Conservation (phyloP, 257 asterid species). For the Coffea canephora region DNA sequence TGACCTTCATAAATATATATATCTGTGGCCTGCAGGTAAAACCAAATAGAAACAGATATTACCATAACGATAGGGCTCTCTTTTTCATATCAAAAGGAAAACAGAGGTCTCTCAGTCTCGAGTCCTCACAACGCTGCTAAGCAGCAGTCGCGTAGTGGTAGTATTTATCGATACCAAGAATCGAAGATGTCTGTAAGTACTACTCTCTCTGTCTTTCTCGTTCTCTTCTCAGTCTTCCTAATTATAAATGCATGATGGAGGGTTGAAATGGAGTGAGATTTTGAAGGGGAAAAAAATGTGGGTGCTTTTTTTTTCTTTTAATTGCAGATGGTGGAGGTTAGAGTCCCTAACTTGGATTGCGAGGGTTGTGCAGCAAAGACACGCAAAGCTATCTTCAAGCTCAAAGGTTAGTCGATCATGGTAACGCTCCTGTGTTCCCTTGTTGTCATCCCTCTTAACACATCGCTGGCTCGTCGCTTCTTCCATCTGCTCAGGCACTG, state of each 20-base stretch:
- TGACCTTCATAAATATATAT: not conserved
- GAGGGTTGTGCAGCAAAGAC: conserved; percentile 75
- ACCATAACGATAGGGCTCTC: not conserved
- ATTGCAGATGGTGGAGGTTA: conserved; percentile 60
- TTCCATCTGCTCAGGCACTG: not conserved
- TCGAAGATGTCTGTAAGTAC: conserved; percentile 56
- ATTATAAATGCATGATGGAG: not conserved
- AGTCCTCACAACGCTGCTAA: not conserved
- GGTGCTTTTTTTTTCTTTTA: not conserved
- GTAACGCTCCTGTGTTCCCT: not conserved
- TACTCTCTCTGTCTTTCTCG: not conserved
- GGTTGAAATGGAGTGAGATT: not conserved
- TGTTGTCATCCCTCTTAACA: not conserved
- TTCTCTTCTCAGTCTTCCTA: not conserved
- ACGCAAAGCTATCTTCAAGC: conserved; percentile 60
- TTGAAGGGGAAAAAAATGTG: not conserved
- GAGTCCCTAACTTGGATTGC: conserved; percentile 85
- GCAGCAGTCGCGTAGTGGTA: not conserved
- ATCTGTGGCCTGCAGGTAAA: not conserved
- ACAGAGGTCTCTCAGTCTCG: not conserved
- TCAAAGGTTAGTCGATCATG: conserved; percentile 47
- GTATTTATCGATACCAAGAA: conserved; percentile 6
- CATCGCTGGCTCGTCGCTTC: not conserved
- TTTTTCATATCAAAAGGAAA: not conserved
- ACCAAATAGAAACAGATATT: not conserved